phyloP scores from a whole-genome alignment of 768 basidiomycete genomes.

The Suillus spraguei region DNA sequence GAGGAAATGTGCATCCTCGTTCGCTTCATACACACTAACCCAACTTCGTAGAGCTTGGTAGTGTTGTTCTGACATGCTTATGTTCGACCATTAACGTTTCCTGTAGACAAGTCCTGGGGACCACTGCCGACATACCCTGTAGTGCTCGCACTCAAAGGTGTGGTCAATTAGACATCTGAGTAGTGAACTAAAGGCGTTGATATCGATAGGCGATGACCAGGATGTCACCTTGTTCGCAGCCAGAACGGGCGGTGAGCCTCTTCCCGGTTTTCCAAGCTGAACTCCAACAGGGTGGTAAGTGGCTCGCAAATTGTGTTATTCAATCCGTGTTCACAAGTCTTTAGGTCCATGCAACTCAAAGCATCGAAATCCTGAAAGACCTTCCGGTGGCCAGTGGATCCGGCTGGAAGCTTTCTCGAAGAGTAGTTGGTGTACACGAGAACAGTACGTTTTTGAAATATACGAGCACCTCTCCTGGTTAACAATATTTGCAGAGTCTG shows the following conservation, averaged over 20 bases:
- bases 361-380: constrained; percentile 78
- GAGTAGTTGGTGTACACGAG: constrained; percentile 72
- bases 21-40: constrained; percentile 1
- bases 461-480: not conserved
- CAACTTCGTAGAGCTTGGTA: constrained; percentile 52
- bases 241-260: constrained; percentile 35
- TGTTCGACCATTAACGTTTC: not conserved
- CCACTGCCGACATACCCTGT: constrained; percentile 88
- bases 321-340: not conserved
- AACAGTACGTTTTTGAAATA: constrained; percentile 59
- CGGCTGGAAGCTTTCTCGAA: constrained; percentile 75
- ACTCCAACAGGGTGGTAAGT: constrained; percentile 71
- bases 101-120: constrained; percentile 64
- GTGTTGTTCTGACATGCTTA: constrained; percentile 2
- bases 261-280: constrained; percentile 74
- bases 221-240: constrained; percentile 74
- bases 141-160: constrained; percentile 72
- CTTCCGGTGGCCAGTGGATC: constrained; percentile 74
- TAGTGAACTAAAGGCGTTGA: not conserved
- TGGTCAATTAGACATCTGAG: not conserved
- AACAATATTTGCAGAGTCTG: constrained; percentile 53
- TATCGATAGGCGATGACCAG: constrained; percentile 47
- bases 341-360: constrained; percentile 79
- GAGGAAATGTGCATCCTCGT: constrained; percentile 17
- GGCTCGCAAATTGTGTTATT: not conserved